These are phyloP conservation scores for Monosporascus cannonballus DNA, from an alignment of 2,329 filamentous ascomycete genomes.

Conservation along the genomic window DNA sequence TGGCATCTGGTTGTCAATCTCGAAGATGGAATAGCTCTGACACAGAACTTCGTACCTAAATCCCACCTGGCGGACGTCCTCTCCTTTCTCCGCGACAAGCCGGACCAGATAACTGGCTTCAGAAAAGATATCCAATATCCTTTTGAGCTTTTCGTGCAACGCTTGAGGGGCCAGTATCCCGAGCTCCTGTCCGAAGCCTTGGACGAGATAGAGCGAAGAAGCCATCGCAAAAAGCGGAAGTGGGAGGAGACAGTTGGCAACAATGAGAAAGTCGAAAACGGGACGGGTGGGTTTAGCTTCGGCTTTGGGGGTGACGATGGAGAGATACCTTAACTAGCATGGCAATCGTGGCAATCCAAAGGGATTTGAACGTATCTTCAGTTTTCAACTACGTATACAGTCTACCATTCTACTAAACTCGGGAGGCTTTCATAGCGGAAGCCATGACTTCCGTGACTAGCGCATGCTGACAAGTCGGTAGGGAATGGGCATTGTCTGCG, in stretches of 20 bases:
- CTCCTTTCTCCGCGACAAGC: conserved; percentile 72
- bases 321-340: conserved; percentile 33
- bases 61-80: conserved; percentile 70
- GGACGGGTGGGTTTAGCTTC: conserved; percentile 44
- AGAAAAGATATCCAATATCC: conserved; percentile 63
- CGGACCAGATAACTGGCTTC: conserved; percentile 86
- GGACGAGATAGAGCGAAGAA: conserved; percentile 56
- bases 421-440: too few relatives aligned
- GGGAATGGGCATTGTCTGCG: too few relatives aligned
- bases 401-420: too few relatives aligned
- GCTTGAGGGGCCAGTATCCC: conserved; percentile 58
- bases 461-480: too few relatives aligned
- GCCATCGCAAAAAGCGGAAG: conserved; percentile 65
- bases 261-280: conserved; percentile 31
- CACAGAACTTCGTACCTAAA: conserved; percentile 87
- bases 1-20: conserved; percentile 95
- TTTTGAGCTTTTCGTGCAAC: conserved; percentile 67
- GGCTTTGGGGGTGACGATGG: conserved; percentile 44
- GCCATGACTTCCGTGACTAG: too few relatives aligned
- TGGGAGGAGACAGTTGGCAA: conserved; percentile 75
- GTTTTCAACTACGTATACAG: too few relatives aligned
- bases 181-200: conserved; percentile 62
- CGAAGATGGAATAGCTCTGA: conserved; percentile 77
- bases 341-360: neutral
- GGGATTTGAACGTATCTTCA: neutral